These are phyloP conservation scores for Lumnitzera littorea DNA, from an alignment of 345 rosid species.

Conservation along the genomic window DNA sequence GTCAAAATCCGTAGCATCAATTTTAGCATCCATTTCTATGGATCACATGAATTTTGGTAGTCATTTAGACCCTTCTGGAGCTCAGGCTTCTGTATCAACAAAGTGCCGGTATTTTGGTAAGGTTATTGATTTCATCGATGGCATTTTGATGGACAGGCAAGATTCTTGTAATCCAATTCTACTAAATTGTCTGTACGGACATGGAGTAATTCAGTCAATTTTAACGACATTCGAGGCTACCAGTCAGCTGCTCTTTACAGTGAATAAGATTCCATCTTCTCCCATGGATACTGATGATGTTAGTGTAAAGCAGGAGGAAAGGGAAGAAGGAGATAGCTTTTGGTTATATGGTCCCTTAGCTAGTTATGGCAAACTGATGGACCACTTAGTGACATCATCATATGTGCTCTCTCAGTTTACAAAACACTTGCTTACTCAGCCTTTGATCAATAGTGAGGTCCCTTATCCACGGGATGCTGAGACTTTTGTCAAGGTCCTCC, in stretches of 20 bases:
- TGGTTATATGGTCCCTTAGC: slow-evolving; percentile 96
- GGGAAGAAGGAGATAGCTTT: slow-evolving; percentile 57
- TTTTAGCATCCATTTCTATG: slow-evolving; percentile 67
- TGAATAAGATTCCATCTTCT: slow-evolving; percentile 63
- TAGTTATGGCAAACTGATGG: slow-evolving; percentile 89
- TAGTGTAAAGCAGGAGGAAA: slow-evolving; percentile 53
- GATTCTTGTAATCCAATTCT: slow-evolving; percentile 88
- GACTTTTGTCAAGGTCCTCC: slow-evolving; percentile 84
- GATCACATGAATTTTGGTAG: slow-evolving; percentile 80
- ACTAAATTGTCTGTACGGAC: slow-evolving; percentile 72
- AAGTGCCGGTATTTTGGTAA: slow-evolving; percentile 92
- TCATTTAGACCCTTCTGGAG: slow-evolving; percentile 39
- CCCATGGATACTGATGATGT: slow-evolving; percentile 90
- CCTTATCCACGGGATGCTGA: slow-evolving; percentile 83
- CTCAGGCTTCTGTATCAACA: slow-evolving; percentile 61
- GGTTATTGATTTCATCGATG: slow-evolving; percentile 85
- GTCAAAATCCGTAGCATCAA: slow-evolving; percentile 73
- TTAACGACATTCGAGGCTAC: slow-evolving; percentile 96
- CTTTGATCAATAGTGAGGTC: slow-evolving; percentile 50
- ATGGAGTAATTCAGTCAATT: slow-evolving; percentile 72
- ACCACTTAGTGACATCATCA: slow-evolving; percentile 88
- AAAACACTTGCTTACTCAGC: slow-evolving; percentile 75
- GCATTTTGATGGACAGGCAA: slow-evolving; percentile 72
- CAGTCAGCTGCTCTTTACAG: slow-evolving; percentile 67
- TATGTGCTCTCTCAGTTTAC: slow-evolving; percentile 80